A percentile compares a stretch with the other conserved stretches of the same genome.
phyloP scores from a whole-genome alignment of 257 asterid species.

The Osmanthus fragrans region DNA sequence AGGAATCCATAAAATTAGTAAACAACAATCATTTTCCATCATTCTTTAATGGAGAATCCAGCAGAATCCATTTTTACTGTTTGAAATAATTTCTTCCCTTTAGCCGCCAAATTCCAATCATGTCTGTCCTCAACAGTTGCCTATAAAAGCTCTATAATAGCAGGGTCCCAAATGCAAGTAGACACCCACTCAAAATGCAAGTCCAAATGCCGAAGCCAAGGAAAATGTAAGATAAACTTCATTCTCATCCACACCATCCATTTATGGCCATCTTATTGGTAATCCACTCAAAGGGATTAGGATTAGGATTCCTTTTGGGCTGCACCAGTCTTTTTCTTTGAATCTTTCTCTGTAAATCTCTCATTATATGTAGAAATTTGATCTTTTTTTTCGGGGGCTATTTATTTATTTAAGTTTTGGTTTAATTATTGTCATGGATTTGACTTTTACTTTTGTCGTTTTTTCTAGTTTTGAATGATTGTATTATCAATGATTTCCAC shows the following conservation, averaged over 20 bases:
- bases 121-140: conserved; percentile 15
- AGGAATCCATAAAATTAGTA: background rate
- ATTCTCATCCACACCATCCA: conserved; percentile 50
- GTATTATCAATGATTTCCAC: conserved; percentile 30
- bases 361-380: conserved; percentile 26
- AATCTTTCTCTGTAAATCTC: conserved; percentile 15
- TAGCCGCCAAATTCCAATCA: conserved; percentile 39
- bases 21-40: no score
- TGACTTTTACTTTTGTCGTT: conserved; percentile 26
- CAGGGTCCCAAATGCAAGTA: conserved; percentile 30
- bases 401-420: background rate
- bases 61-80: conserved; percentile 27
- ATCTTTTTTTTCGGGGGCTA: conserved; percentile 14
- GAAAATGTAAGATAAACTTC: conserved; percentile 16
- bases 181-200: conserved; percentile 39
- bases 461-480: conserved; percentile 23
- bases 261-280: conserved; percentile 35
- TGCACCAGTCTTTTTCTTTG: conserved; percentile 16
- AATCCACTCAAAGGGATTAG: conserved; percentile 53
- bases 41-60: conserved; percentile 14
- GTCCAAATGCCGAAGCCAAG: conserved; percentile 37
- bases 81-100: conserved; percentile 9
- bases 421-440: conserved; percentile 26
- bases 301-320: conserved; percentile 31
- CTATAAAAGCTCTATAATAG: background rate